Evolutionary conservation across 352 stramenopile genomes (phyloP).

Genomic region (Pythium coloratum): DNA sequence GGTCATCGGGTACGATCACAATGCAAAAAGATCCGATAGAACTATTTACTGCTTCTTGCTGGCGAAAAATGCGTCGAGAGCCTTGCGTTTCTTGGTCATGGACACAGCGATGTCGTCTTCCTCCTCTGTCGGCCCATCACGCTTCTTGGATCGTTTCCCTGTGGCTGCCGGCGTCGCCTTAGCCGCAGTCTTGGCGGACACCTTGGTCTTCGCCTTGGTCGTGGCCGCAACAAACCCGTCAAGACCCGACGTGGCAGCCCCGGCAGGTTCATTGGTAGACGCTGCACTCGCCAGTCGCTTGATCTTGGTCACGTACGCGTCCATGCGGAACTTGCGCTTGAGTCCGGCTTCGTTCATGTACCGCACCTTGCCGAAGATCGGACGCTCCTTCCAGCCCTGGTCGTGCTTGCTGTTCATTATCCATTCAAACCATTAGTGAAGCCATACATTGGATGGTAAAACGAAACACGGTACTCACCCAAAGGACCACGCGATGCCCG

Average conservation of each 20-base stretch:
- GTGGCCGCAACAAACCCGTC: neutral
- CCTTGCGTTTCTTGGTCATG: conserved; percentile 34
- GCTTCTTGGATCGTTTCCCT: conserved; percentile 5
- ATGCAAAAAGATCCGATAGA: neutral
- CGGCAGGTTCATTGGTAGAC: conserved; percentile 23
- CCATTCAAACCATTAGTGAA: neutral
- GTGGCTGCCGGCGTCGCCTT: conserved; percentile 6
- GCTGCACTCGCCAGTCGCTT: conserved; percentile 17
- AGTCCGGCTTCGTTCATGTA: conserved; percentile 99
- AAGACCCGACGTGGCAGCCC: neutral
- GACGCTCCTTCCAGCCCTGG: conserved; percentile 95
- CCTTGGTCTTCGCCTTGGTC: neutral
- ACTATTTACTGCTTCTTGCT: conserved; percentile 21
- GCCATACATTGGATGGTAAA: no score
- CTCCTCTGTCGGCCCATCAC: neutral
- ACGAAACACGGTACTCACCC: conserved; percentile 30
- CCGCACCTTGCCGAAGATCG: conserved; percentile 98
- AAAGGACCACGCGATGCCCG: conserved; percentile 82
- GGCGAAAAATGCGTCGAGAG: conserved; percentile 25
- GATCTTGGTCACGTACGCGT: conserved; percentile 72
- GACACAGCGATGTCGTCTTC: conserved; percentile 15
- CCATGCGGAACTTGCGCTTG: conserved; percentile 98
- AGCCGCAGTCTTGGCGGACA: neutral
- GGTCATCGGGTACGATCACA: neutral
- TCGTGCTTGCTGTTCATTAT: conserved; percentile 90